Conservation (phyloP, 306 rosid species). For the Pueraria montana region DNA sequence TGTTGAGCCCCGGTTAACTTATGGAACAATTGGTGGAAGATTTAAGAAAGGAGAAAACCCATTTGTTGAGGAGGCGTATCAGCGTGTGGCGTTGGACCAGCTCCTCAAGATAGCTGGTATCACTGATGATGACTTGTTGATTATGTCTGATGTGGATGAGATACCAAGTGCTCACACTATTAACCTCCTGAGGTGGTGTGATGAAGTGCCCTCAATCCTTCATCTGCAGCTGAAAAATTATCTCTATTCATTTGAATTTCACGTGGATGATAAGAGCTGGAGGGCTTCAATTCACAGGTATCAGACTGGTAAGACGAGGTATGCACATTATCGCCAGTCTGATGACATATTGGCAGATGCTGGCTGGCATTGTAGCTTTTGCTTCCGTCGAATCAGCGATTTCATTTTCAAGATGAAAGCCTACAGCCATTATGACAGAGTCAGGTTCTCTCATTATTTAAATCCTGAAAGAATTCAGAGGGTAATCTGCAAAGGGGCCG, state of each 20-base stretch:
- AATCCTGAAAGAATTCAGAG: constrained; percentile 80
- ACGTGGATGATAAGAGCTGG: constrained; percentile 91
- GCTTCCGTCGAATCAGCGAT: constrained; percentile 89
- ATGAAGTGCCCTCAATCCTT: constrained; percentile 75
- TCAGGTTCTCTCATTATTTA: constrained; percentile 82
- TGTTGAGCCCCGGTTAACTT: constrained; percentile 81
- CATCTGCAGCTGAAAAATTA: constrained; percentile 95
- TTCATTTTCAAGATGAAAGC: constrained; percentile 97
- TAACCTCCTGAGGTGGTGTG: constrained; percentile 96
- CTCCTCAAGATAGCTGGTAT: constrained; percentile 93
- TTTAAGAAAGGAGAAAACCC: constrained; percentile 94
- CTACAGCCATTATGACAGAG: constrained; percentile 94
- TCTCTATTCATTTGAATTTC: constrained; percentile 94
- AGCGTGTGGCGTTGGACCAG: constrained; percentile 91
- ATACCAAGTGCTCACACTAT: constrained; percentile 98
- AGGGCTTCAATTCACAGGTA: constrained; percentile 94
- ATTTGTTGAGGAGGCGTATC: constrained; percentile 97
- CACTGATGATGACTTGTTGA: constrained; percentile 91
- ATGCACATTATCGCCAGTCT: constrained; percentile 95
- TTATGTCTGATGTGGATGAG: constrained; percentile 99
- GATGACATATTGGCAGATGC: constrained; percentile 89
- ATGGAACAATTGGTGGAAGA: constrained; percentile 86
- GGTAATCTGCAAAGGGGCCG: constrained; percentile 85
- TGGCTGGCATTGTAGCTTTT: constrained; percentile 99
- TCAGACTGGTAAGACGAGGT: constrained; percentile 74